A percentile compares a stretch with the other conserved stretches of the same genome.
Evolutionary conservation across 1,284 basidiomycete species (phyloP).

Genomic region (Phylloboletellus chloephorus): DNA sequence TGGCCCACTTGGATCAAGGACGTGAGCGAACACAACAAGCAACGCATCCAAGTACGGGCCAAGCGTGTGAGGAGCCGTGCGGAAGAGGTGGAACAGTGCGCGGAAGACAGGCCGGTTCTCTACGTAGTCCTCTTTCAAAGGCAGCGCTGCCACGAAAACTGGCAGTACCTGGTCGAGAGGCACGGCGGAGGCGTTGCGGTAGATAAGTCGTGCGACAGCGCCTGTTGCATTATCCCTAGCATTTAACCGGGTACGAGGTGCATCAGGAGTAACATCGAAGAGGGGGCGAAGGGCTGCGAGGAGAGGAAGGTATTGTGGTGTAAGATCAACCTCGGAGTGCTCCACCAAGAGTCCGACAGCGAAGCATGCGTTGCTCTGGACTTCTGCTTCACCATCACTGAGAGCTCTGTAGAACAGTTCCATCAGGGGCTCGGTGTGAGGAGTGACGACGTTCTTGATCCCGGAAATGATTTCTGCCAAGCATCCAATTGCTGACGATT

Average conservation of each 20-base stretch:
- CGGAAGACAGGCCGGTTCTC: slow-evolving; percentile 91
- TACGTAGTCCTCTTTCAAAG: slow-evolving; percentile 83
- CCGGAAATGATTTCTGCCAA: slow-evolving; percentile 95
- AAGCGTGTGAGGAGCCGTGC: slow-evolving; percentile 65
- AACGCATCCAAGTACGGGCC: slow-evolving; percentile 79
- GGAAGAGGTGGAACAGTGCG: slow-evolving; percentile 86
- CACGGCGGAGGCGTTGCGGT: slow-evolving; percentile 75
- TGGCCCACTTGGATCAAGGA: slow-evolving; percentile 67
- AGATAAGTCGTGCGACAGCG: slow-evolving; percentile 84
- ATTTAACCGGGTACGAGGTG: slow-evolving; percentile 64
- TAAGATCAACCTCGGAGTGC: slow-evolving; percentile 80
- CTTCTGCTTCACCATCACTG: slow-evolving; percentile 83
- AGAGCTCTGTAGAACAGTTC: slow-evolving; percentile 83
- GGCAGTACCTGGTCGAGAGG: slow-evolving; percentile 92
- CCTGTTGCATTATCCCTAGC: slow-evolving; percentile 96
- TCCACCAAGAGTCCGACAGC: slow-evolving; percentile 90
- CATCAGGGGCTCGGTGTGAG: slow-evolving; percentile 80
- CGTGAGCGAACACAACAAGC: slow-evolving; percentile 78
- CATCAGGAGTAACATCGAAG: slow-evolving; percentile 65
- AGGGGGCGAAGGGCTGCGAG: slow-evolving; percentile 79
- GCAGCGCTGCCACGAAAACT: slow-evolving; percentile 77
- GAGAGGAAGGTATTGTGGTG: slow-evolving; percentile 76
- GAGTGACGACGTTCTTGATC: slow-evolving; percentile 84
- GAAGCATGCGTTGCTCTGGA: slow-evolving; percentile 95
- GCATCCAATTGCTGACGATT: slow-evolving; percentile 90